These are phyloP conservation scores for Zea mays DNA, from an alignment of 176 grass and related monocot species.

Conservation along the genomic window DNA sequence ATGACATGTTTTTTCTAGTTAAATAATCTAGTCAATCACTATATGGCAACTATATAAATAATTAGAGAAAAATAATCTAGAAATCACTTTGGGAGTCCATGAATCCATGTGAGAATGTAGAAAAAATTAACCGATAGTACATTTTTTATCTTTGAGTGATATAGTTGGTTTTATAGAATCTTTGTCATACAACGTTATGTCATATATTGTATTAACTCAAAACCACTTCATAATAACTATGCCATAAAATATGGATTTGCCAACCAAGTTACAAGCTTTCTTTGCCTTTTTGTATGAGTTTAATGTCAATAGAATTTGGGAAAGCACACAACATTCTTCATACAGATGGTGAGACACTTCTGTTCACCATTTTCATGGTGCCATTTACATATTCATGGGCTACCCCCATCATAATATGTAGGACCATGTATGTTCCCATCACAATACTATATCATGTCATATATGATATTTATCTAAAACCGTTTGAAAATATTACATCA, in stretches of 20 bases:
- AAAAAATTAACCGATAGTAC: not conserved
- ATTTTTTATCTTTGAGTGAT: not conserved
- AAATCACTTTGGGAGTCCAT: not conserved
- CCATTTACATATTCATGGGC: not conserved
- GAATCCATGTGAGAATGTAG: not conserved
- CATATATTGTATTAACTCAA: no score
- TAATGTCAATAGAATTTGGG: not conserved
- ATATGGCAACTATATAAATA: no score
- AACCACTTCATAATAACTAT: no score
- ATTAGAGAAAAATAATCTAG: no score
- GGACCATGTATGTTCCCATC: no score
- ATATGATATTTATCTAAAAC: not conserved
- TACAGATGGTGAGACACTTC: not conserved
- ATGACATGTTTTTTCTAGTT: no score
- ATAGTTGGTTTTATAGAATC: not conserved
- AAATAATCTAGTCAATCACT: no score
- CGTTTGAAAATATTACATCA: not conserved
- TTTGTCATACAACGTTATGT: not conserved
- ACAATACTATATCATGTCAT: not conserved
- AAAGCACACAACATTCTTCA: not conserved
- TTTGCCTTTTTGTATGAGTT: not conserved
- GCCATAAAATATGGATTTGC: no score
- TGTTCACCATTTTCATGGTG: not conserved
- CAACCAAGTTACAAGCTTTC: not conserved
- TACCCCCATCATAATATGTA: no score